Percentiles rank a stretch among this genome's conserved stretches.
phyloP scores from a whole-genome alignment of 2,329 filamentous ascomycete genomes.

The Ceratocystiopsis minuta region DNA sequence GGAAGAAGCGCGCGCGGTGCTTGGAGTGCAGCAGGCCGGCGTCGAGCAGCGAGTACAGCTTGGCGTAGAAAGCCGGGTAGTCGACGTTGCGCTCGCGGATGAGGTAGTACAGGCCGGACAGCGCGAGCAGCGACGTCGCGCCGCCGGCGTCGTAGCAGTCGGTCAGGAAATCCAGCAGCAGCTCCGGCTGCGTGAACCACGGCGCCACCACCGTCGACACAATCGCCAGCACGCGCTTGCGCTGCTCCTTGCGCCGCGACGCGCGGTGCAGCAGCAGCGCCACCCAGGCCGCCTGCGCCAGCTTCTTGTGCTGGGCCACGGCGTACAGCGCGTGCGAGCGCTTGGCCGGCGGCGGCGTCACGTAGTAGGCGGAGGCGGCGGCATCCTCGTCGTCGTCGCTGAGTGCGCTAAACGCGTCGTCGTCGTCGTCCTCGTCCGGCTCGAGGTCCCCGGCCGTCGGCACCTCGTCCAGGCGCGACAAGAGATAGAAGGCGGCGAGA shows the following conservation, averaged over 20 bases:
- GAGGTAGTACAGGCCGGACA: slow-evolving; percentile 87
- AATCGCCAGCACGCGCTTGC: slow-evolving; percentile 58
- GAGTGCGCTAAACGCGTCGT: no score
- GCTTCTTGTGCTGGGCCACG: slow-evolving; percentile 53
- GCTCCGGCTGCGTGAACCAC: slow-evolving; percentile 75
- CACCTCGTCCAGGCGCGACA: slow-evolving; percentile 51
- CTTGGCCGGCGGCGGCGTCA: slow-evolving; percentile 40
- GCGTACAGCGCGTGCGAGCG: slow-evolving; percentile 49
- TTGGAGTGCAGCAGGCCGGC: slow-evolving; percentile 78
- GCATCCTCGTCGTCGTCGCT: slow-evolving; percentile 20
- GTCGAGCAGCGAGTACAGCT: slow-evolving; percentile 85
- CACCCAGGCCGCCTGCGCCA: slow-evolving; percentile 76
- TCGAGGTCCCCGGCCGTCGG: slow-evolving; percentile 30
- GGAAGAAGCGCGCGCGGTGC: slow-evolving; percentile 84
- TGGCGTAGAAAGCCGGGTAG: slow-evolving; percentile 84
- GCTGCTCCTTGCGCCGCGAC: slow-evolving; percentile 41
- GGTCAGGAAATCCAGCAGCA: slow-evolving; percentile 92
- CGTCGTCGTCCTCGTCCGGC: no score
- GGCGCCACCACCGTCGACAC: slow-evolving; percentile 67
- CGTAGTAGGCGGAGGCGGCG: slow-evolving; percentile 52
- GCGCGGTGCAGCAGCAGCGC: slow-evolving; percentile 35
- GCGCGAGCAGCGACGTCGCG: slow-evolving; percentile 67
- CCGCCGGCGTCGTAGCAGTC: slow-evolving; percentile 80
- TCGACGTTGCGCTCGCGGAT: slow-evolving; percentile 89
- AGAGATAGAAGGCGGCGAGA: slow-evolving; percentile 33